phyloP scores from a whole-genome alignment of 352 stramenopile genomes.

The Globisporangium rhizosaccharum region DNA sequence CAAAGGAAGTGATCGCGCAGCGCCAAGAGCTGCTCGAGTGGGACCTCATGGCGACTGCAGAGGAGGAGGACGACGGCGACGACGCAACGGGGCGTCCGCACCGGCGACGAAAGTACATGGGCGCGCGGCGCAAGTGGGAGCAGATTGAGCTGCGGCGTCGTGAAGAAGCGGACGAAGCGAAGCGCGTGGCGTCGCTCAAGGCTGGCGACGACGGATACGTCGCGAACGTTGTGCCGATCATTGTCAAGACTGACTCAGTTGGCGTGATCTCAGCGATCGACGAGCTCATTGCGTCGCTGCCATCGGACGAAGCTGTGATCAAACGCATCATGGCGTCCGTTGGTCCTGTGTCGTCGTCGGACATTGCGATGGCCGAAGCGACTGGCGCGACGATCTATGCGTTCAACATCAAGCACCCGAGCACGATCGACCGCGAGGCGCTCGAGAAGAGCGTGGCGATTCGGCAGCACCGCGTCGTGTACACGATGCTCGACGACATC shows the following conservation, averaged over 20 bases:
- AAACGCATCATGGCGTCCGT: conserved; percentile 85
- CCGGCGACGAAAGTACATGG: conserved; percentile 48
- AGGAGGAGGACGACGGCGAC: conserved; percentile 48
- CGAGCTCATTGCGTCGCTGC: conserved; percentile 74
- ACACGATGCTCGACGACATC: conserved; percentile 86
- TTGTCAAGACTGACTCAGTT: conserved; percentile 98
- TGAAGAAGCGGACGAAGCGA: conserved; percentile 59
- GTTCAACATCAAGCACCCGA: conserved; percentile 85
- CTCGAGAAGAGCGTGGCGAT: conserved; percentile 75
- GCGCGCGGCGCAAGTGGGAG: conserved; percentile 50
- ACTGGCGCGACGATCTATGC: conserved; percentile 81
- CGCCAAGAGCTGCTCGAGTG: conserved; percentile 71
- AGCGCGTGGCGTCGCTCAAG: conserved; percentile 62
- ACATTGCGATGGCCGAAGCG: conserved; percentile 78
- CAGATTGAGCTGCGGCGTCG: conserved; percentile 65
- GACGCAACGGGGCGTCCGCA: conserved; percentile 12
- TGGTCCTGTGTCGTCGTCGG: conserved; percentile 75
- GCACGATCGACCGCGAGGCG: conserved; percentile 72
- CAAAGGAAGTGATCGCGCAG: conserved; percentile 72
- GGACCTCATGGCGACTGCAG: conserved; percentile 59
- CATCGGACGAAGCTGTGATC: conserved; percentile 56
- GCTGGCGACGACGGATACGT: conserved; percentile 82
- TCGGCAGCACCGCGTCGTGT: conserved; percentile 79
- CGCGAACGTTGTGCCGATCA: conserved; percentile 92
- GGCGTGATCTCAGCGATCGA: conserved; percentile 93